A percentile compares a stretch with the other conserved stretches of the same genome.
These are phyloP conservation scores for Mortierella alpina DNA, from an alignment of 192 early-diverging fungal species.

Conservation along the genomic window DNA sequence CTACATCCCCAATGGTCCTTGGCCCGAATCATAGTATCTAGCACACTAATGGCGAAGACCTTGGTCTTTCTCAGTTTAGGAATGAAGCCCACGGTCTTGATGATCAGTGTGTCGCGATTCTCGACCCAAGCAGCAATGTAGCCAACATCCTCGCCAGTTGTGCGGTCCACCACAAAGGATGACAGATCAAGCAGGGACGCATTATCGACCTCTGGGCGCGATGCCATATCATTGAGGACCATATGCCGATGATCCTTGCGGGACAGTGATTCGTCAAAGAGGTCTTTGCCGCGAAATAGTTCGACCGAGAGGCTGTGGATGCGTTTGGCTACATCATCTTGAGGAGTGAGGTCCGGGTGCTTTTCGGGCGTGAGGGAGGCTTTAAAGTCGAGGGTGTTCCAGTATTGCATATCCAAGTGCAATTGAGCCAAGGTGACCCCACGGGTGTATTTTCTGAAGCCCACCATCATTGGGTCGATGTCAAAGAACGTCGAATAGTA, in stretches of 20 bases:
- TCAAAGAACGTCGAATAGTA: conserved; percentile 41
- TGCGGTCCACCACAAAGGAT: conserved; percentile 16
- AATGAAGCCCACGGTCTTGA: conserved; percentile 39
- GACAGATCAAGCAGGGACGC: conserved; percentile 38
- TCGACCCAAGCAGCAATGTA: conserved; percentile 43
- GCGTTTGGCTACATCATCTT: conserved; percentile 39
- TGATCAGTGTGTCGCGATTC: conserved; percentile 17
- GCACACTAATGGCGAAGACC: conserved; percentile 18
- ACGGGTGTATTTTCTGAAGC: background rate
- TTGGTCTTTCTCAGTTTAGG: conserved; percentile 17
- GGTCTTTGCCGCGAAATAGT: conserved; percentile 41
- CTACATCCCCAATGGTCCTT: conserved; percentile 37
- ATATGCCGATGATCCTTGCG: conserved; percentile 28
- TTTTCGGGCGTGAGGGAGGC: conserved; percentile 35
- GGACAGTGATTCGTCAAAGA: conserved; percentile 35
- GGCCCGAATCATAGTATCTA: conserved; percentile 22
- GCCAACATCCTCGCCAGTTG: conserved; percentile 32
- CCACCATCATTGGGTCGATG: conserved; percentile 16
- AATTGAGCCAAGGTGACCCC: background rate
- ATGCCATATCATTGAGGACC: conserved; percentile 46
- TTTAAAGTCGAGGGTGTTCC: conserved; percentile 38
- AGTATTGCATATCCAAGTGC: conserved; percentile 18
- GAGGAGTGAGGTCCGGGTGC: conserved; percentile 19
- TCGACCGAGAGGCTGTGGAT: conserved; percentile 30
- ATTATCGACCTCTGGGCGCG: conserved; percentile 40